Percentiles rank a stretch among this genome's conserved stretches.
Conservation (phyloP, 495 filamentous ascomycete genomes). For the Filosporella fistucella region DNA sequence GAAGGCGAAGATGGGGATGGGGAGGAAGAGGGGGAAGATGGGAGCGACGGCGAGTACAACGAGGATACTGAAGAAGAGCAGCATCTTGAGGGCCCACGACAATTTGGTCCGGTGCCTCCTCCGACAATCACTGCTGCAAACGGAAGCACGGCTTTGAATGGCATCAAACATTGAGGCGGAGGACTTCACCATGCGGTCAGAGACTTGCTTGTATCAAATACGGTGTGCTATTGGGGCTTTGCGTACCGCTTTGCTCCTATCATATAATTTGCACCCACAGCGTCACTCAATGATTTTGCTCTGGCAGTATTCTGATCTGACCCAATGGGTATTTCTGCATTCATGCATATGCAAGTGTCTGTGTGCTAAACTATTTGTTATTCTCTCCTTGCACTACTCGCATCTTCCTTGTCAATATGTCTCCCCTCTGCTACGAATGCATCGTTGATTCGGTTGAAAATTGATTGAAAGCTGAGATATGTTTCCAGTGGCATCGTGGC, state of each 20-base stretch:
- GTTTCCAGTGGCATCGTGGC: too few species aligned
- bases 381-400: too few species aligned
- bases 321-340: background rate
- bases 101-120: conserved; percentile 49
- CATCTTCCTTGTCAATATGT: too few species aligned
- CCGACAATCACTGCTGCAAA: conserved; percentile 45
- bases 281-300: conserved; percentile 7
- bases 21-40: conserved; percentile 60
- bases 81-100: conserved; percentile 44
- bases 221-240: background rate
- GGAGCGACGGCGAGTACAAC: conserved; percentile 47
- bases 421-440: too few species aligned
- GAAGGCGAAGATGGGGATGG: conserved; percentile 74
- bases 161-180: conserved; percentile 27
- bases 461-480: too few species aligned
- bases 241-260: conserved; percentile 1
- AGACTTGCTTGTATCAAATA: conserved; percentile 14
- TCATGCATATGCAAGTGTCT: background rate
- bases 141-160: conserved; percentile 35
- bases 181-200: background rate
- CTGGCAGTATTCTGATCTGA: conserved; percentile 2
- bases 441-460: too few species aligned
- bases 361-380: too few species aligned
- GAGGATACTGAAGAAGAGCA: conserved; percentile 59
- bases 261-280: conserved; percentile 8